These are phyloP conservation scores for Tetracentron sinense DNA, from an alignment of 164 flowering plant species.

Conservation along the genomic window DNA sequence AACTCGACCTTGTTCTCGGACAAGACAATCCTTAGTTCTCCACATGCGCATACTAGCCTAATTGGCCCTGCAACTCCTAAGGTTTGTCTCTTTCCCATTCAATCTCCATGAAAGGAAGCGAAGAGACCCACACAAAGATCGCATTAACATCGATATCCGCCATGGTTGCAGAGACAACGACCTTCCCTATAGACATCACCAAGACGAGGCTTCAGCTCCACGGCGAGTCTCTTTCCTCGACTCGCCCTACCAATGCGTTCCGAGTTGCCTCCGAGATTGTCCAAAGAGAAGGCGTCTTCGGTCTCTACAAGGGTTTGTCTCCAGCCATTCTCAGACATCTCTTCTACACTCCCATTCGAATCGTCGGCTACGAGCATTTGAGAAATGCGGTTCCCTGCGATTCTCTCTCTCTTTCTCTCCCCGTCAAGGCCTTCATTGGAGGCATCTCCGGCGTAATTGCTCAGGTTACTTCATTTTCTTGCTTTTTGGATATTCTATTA, in stretches of 20 bases:
- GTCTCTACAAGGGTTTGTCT: constrained; percentile 72
- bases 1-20: too few species aligned
- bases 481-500: not conserved
- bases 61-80: not conserved
- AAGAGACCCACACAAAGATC: constrained; percentile 28
- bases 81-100: not conserved
- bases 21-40: too few species aligned
- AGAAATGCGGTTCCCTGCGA: constrained; percentile 22
- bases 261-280: constrained; percentile 44
- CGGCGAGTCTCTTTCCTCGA: constrained; percentile 21
- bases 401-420: constrained; percentile 42
- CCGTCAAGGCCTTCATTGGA: constrained; percentile 56
- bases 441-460: constrained; percentile 78
- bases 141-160: constrained; percentile 61
- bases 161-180: constrained; percentile 70
- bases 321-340: constrained; percentile 75
- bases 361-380: constrained; percentile 70
- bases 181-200: constrained; percentile 80
- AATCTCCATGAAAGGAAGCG: constrained; percentile 16
- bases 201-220: constrained; percentile 84
- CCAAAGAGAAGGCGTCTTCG: constrained; percentile 41
- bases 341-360: constrained; percentile 80
- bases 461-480: constrained; percentile 44
- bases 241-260: constrained; percentile 41
- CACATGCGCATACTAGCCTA: too few species aligned